Percentiles rank a stretch among this genome's conserved stretches.
Conservation (phyloP, 2,329 filamentous ascomycete species). For the Venturiaceae sp. region DNA sequence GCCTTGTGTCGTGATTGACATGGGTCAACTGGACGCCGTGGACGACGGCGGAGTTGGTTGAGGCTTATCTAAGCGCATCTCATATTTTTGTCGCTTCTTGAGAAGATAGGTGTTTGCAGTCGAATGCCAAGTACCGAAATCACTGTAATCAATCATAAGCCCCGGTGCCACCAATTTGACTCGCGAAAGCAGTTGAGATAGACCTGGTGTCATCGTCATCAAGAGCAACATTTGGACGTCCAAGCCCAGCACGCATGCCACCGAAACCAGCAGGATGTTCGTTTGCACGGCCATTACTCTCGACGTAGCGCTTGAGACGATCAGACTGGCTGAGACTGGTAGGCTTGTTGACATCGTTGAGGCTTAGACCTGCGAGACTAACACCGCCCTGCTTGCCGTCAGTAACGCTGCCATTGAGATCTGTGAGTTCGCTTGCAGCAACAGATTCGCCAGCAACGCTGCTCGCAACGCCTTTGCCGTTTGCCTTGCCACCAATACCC, state of each 20-base stretch:
- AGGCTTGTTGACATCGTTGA: constrained; percentile 60
- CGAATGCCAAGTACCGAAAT: neutral
- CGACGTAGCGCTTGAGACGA: constrained; percentile 87
- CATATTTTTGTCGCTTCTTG: neutral
- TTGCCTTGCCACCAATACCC: constrained; percentile 52
- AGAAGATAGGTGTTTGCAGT: neutral
- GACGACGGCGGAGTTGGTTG: neutral
- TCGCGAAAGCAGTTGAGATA: constrained; percentile 92
- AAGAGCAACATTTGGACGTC: constrained; percentile 29
- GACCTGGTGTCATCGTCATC: constrained; percentile 92
- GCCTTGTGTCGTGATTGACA: neutral
- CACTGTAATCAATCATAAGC: constrained; percentile 44
- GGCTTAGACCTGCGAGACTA: constrained; percentile 75
- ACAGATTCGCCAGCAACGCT: constrained; percentile 89
- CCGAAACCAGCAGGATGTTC: constrained; percentile 27
- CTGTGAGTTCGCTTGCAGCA: constrained; percentile 81
- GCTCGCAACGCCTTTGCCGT: constrained; percentile 49
- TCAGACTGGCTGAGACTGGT: constrained; percentile 73
- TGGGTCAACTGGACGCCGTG: neutral
- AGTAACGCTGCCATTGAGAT: constrained; percentile 58
- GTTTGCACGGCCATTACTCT: constrained; percentile 63
- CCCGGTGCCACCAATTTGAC: constrained; percentile 69
- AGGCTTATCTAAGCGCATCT: neutral
- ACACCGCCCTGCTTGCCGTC: constrained; percentile 79
- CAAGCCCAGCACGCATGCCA: constrained; percentile 15